Evolutionary conservation across 2,329 filamentous ascomycete species (phyloP), one percentile per base, ranked within the genome.

Genomic region (Cylindrodendrum hubeiense): DNA sequence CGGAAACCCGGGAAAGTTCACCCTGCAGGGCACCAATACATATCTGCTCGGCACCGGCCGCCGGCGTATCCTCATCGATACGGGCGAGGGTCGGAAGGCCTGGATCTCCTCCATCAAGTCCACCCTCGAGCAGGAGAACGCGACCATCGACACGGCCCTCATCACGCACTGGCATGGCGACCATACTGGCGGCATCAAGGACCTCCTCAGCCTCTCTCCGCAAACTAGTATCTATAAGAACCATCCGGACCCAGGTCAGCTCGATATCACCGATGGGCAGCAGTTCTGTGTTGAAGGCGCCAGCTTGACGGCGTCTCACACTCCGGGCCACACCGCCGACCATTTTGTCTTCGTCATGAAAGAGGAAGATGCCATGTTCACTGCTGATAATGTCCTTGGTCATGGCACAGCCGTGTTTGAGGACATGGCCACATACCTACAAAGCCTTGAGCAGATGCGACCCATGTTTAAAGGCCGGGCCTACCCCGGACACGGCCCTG

Each of bases 81-180:
- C 95, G 0, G 96, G 93, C 52, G 91, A 97, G 79, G 96, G 95
- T 50, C 87, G 84, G 63, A 87, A 90, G 2, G 85, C 87, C 34
- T 99, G 95, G 95, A 85, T 89, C 44, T 79, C 85, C 0, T 86
- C 88, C 0, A 80, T 99, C 37, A 86, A 87, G 68, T 80, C 84
- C 4, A 88, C 91, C 0, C 85, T 98, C 3, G 78, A 83, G 7
- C 81, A 88, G 24, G 93, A 97, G 77, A 86, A 90, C 24, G 91
- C 91, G 21, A 87, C 84, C 0, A 83, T 98, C 24, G 84, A 88
- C n/a, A 82, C 85, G 19, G 90, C 90, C 0, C 84, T 99, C 22
- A 84, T 99, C 52, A 97, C 95, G 0, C 96, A 99, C 79, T 97
- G 95, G 94, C 96, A 99, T 76, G 87, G 83, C 44, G 96, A 99